Evolutionary conservation across 768 basidiomycete genomes (phyloP).

Genomic region (Pulveroboletus sp.): DNA sequence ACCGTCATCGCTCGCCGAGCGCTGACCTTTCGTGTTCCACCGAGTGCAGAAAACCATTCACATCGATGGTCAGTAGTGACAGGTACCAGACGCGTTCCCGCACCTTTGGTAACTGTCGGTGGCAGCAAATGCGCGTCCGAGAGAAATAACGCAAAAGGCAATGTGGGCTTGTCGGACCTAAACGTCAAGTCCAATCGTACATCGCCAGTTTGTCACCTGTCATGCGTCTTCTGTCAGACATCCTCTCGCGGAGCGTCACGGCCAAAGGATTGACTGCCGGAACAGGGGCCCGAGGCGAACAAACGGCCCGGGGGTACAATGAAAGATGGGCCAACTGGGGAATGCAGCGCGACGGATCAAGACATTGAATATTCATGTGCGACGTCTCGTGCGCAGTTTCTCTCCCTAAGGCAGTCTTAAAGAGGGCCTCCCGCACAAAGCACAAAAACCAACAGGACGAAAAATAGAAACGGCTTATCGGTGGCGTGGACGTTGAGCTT

Average conservation of each 20-base stretch:
- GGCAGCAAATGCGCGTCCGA: background rate
- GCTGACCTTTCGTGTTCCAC: background rate
- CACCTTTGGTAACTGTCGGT: background rate
- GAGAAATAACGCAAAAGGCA: background rate
- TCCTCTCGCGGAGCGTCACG: background rate
- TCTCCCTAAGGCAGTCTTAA: background rate
- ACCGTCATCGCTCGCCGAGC: too few relatives aligned
- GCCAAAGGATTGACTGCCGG: background rate
- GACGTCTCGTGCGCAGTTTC: background rate
- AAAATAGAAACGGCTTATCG: conserved; percentile 14
- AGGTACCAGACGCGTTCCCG: background rate
- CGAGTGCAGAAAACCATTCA: too few relatives aligned
- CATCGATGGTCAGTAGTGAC: background rate
- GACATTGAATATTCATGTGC: background rate
- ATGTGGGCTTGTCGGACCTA: conserved; percentile 5
- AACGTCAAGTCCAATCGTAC: too few relatives aligned
- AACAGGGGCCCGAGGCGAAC: background rate
- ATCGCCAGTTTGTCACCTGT: too few relatives aligned
- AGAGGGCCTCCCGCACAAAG: background rate
- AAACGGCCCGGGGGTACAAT: background rate
- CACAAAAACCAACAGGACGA: background rate
- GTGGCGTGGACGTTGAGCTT: conserved; percentile 5
- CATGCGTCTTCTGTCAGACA: too few relatives aligned
- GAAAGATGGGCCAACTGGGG: too few relatives aligned
- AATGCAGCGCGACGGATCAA: too few relatives aligned